Percentiles rank a stretch among this genome's conserved stretches.
These are phyloP conservation scores for Aspergillus funiculosus DNA, from an alignment of 495 filamentous ascomycete species.

Conservation along the genomic window DNA sequence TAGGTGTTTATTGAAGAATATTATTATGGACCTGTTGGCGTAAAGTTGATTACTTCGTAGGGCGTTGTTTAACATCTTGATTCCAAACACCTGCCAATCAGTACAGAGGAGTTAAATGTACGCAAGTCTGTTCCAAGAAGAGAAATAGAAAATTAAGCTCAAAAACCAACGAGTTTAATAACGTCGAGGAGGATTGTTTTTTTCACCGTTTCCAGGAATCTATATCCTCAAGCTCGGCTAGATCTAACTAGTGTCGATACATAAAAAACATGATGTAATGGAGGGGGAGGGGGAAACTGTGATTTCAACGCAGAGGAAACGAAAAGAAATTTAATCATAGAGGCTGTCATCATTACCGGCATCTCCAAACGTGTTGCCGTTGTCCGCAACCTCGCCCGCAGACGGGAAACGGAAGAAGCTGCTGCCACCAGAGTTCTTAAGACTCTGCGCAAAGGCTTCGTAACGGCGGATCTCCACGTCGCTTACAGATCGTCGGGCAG, in stretches of 20 bases:
- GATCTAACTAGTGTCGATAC: constrained; percentile 22
- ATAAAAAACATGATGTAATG: constrained; percentile 18
- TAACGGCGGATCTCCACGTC: constrained; percentile 97
- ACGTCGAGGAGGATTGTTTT: constrained; percentile 8
- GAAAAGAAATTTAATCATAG: constrained; percentile 51
- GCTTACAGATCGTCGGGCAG: constrained; percentile 84
- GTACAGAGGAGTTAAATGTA: too few relatives aligned
- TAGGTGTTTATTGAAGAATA: too few relatives aligned
- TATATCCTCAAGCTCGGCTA: constrained; percentile 15
- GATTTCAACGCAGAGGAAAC: too few relatives aligned
- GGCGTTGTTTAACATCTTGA: too few relatives aligned
- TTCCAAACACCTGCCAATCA: too few relatives aligned
- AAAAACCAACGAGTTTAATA: constrained; percentile 12
- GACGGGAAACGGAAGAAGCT: constrained; percentile 96
- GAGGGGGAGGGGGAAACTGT: constrained; percentile 16
- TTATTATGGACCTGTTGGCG: too few relatives aligned
- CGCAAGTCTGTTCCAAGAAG: too few relatives aligned
- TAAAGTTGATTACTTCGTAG: too few relatives aligned
- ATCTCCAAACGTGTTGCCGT: constrained; percentile 63
- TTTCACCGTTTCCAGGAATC: constrained; percentile 12
- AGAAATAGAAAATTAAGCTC: background rate
- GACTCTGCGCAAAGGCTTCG: constrained; percentile 95
- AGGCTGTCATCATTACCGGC: constrained; percentile 86
- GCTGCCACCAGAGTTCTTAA: constrained; percentile 95
- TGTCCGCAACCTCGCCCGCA: constrained; percentile 54